Percentiles rank a stretch among this genome's conserved stretches.
Conservation (phyloP, 2,329 filamentous ascomycete species). For the Penicillium sp. region DNA sequence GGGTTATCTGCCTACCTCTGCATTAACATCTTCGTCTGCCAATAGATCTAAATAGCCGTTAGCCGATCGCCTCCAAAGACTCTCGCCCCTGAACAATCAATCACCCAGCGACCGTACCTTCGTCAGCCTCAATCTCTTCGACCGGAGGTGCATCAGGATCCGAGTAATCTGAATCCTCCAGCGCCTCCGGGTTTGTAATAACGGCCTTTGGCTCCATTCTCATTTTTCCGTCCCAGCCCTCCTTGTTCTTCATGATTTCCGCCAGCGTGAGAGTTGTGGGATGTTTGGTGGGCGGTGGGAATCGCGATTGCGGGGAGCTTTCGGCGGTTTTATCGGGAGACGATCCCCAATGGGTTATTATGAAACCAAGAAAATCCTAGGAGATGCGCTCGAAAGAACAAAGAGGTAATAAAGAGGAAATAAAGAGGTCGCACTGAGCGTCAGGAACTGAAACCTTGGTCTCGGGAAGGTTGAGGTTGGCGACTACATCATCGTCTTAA, state of each 20-base stretch:
- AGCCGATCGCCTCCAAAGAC: constrained; percentile 3
- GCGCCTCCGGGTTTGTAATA: constrained; percentile 67
- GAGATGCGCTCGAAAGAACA: not conserved
- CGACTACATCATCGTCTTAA: constrained; percentile 14
- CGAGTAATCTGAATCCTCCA: constrained; percentile 78
- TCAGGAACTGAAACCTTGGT: constrained; percentile 5
- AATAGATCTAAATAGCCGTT: constrained; percentile 44
- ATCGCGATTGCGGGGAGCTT: constrained; percentile 21
- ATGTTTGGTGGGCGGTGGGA: constrained; percentile 13
- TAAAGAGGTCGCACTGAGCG: not conserved
- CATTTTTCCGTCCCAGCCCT: constrained; percentile 42
- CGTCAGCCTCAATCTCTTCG: constrained; percentile 70
- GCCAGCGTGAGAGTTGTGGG: constrained; percentile 5
- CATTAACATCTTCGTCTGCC: constrained; percentile 49
- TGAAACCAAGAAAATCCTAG: not conserved
- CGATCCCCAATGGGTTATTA: not conserved
- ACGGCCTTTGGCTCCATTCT: constrained; percentile 58
- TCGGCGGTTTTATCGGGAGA: constrained; percentile 1
- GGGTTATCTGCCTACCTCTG: constrained; percentile 36
- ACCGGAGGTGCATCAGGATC: constrained; percentile 59
- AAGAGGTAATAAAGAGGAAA: not conserved
- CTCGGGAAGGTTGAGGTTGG: not conserved
- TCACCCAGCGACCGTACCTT: constrained; percentile 47
- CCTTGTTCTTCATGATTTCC: constrained; percentile 34
- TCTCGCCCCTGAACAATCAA: not conserved